Evolutionary conservation across 1,139 yeast species (phyloP), one percentile per base, ranked within the genome.

Genomic region (Protomyces macrosporus): DNA sequence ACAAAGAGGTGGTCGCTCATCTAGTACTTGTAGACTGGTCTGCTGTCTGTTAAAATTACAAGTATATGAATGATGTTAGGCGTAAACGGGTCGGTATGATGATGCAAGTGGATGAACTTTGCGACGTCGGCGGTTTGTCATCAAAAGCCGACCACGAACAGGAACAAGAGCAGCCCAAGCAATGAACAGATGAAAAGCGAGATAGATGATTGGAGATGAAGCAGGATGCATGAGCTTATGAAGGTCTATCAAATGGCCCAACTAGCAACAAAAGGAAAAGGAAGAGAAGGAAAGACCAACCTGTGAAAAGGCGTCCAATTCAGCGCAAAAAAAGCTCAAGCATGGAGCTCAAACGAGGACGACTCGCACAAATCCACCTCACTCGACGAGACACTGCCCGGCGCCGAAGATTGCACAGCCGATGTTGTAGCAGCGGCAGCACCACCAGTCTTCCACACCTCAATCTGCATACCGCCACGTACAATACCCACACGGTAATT

Each of bases 401-500:
- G 23, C 23, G 23, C 23, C 23, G 23, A 23, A 23, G 23, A 23
- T 23, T 23, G 23, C 23, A 23, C 48, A 14, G 23, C 16, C 0
- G 48, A n/a, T 9, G 30, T 23, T 10, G 32, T 10, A n/a, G 48
- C 48, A 7, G 39, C 39, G 12, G 9, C 2, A 36, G 39, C 9
- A 12, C 39, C 39, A 42, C 23, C 48, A 14, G 48, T 14, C 48
- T 42, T 42, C 48, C 48, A 90, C 30, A 88, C 89, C 70, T 88
- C 88, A 67, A 85, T 88, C 69, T 89, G 91, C 69, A 88, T 82
- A 4, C 90, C 89, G 14, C 89, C 88, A 68, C 90, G 88, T 51
- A 95, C 86, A 58, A 93, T 95, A 35, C 97, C 98, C 36, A 93
- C 88, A 79, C 98, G 87, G 96, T 91, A 86, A 50, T 93, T 87